Conservation (phyloP, 495 filamentous ascomycete genomes). For the Neurospora sp. region DNA sequence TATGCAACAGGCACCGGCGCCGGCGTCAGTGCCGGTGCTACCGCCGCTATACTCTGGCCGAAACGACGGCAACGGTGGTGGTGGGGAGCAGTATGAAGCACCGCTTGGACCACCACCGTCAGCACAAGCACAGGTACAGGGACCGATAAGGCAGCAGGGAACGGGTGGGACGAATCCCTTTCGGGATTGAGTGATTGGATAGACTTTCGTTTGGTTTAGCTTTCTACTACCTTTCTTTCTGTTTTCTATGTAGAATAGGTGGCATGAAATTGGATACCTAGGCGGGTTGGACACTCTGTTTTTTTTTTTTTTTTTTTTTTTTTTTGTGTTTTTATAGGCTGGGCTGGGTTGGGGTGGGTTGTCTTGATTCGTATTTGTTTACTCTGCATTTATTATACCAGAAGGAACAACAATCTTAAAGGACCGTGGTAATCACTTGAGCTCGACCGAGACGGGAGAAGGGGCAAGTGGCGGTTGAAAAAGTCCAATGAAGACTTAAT, state of each 20-base stretch:
- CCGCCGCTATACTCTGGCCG: conserved; percentile 13
- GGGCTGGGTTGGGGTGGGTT: not conserved
- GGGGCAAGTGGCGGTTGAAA: not conserved
- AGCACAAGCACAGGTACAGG: conserved; percentile 20
- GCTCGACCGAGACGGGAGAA: not conserved
- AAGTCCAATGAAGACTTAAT: not conserved
- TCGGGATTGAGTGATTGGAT: conserved; percentile 3
- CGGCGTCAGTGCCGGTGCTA: not conserved
- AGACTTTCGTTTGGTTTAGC: not conserved
- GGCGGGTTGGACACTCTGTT: not conserved
- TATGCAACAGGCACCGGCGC: conserved; percentile 25
- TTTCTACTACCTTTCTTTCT: not conserved
- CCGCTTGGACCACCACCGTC: conserved; percentile 35
- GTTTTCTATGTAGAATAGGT: not conserved
- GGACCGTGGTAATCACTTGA: not conserved
- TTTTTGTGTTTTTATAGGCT: not conserved
- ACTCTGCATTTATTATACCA: not conserved
- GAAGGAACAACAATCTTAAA: not conserved
- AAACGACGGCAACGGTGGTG: not conserved
- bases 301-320: too few relatives aligned
- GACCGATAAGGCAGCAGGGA: conserved; percentile 4
- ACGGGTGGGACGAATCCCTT: conserved; percentile 19
- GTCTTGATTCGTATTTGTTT: not conserved
- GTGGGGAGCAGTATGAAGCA: conserved; percentile 24
- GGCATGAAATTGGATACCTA: not conserved